Base-by-base conservation (phyloP, 371 early-diverging fungal species). In the Mortierella sp. region DNA sequence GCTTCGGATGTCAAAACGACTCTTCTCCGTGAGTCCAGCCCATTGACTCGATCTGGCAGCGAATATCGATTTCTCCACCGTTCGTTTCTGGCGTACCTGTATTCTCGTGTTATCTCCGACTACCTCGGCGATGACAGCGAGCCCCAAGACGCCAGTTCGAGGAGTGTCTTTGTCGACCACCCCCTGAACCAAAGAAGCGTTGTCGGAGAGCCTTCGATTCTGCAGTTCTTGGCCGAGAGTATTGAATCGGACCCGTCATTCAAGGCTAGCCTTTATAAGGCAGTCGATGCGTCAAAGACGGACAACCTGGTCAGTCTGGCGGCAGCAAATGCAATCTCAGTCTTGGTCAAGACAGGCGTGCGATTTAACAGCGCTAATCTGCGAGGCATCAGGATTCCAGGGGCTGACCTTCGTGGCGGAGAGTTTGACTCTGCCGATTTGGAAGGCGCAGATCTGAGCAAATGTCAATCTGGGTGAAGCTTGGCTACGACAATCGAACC, bases 31-130 rank as follows among this genome's bases (percentile, higher is more conserved):
- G 71, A 55, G 8, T 34, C 54, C 13, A 46, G 71, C 10, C 76
- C 71, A 3, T 59, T 76, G 48, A 43, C n/a, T 8, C 61, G 77
- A 16, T 21, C 1, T 5, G 72, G 71, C 31, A 72, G 64, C 31
- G 67, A 71, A 14, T 31, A 64, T 37, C 71, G 77, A 3, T 77
- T 77, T n/a, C 48, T 77, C 28, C 77, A 77, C 28, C 46, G 40
- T 9, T 72, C 77, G 6, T 2, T 77, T 1, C 50, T 64, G 13
- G 77, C 72, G 34, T 72, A 77, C 51, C 9, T 46, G 13, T 46
- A 46, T 9, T 46, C 48, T 46, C 48, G 48, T 9, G 8, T 46
- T 1, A 46, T 46, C 9, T 46, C 48, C 48, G 13, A 46, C 48
- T 11, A 46, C 9, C 48, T 13, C 3, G 43, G 5, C 8, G 48